These are phyloP conservation scores for Lepiota subincarnata DNA, from an alignment of 768 basidiomycete species.

Conservation along the genomic window DNA sequence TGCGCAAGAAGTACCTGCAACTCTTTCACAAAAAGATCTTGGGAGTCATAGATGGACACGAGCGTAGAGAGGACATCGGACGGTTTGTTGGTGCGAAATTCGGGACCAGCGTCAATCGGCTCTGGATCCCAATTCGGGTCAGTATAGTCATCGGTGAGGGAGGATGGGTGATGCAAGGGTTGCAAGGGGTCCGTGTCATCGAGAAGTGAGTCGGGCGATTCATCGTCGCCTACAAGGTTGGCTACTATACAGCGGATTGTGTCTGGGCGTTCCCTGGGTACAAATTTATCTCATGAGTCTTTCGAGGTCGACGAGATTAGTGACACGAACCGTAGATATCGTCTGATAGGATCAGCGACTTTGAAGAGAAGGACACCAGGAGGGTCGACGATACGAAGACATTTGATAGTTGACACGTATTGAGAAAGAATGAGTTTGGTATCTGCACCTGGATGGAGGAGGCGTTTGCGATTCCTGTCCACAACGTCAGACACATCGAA, in stretches of 20 bases:
- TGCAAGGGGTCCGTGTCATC: constrained; percentile 82
- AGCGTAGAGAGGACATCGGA: constrained; percentile 95
- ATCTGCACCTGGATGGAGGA: constrained; percentile 94
- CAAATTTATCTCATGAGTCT: background rate
- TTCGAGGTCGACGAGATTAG: background rate
- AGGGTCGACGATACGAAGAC: constrained; percentile 86
- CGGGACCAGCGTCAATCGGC: constrained; percentile 94
- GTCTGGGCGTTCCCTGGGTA: constrained; percentile 77
- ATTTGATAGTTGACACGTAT: constrained; percentile 92
- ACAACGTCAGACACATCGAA: constrained; percentile 2
- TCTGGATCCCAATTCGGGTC: constrained; percentile 97
- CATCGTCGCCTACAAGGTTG: constrained; percentile 82
- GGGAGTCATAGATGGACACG: constrained; percentile 96
- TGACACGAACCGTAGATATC: constrained; percentile 69
- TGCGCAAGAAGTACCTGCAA: constrained; percentile 89
- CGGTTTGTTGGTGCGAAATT: constrained; percentile 87
- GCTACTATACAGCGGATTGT: constrained; percentile 93
- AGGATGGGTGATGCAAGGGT: constrained; percentile 51
- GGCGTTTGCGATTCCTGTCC: constrained; percentile 72
- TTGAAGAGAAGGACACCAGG: constrained; percentile 90
- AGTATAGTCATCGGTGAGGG: constrained; percentile 69
- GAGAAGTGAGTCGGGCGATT: constrained; percentile 73
- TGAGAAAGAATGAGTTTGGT: constrained; percentile 86
- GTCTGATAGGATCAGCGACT: constrained; percentile 88
- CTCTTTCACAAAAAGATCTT: constrained; percentile 95